phyloP scores from a whole-genome alignment of 805 yeast species.

The Candida cerambycidarum region DNA sequence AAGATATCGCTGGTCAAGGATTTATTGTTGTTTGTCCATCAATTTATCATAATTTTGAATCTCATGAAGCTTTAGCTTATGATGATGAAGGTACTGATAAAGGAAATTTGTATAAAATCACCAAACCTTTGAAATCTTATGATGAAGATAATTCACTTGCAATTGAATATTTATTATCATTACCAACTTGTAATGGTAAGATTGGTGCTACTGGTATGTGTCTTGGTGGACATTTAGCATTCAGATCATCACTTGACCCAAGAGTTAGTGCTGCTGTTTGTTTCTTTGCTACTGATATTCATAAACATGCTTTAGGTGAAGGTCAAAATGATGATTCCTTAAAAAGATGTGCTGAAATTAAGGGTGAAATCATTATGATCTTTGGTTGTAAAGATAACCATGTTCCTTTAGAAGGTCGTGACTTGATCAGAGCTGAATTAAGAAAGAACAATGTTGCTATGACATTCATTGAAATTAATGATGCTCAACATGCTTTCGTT shows the following conservation, averaged over 20 bases:
- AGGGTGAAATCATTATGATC: slow-evolving; percentile 62
- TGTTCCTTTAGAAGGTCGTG: slow-evolving; percentile 77
- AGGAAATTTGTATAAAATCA: slow-evolving; percentile 66
- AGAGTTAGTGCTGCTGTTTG: slow-evolving; percentile 68
- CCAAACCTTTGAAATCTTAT: slow-evolving; percentile 67
- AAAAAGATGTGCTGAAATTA: slow-evolving; percentile 52
- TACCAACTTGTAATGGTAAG: slow-evolving; percentile 67
- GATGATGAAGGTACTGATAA: slow-evolving; percentile 73
- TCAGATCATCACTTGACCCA: slow-evolving; percentile 62
- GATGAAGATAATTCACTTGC: slow-evolving; percentile 71
- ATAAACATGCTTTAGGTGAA: slow-evolving; percentile 62
- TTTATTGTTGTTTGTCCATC: slow-evolving; percentile 79
- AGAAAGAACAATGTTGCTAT: slow-evolving; percentile 60
- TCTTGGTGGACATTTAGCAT: slow-evolving; percentile 80
- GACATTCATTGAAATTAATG: slow-evolving; percentile 72
- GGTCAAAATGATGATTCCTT: slow-evolving; percentile 67
- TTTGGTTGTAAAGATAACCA: slow-evolving; percentile 80
- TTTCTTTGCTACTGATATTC: slow-evolving; percentile 81
- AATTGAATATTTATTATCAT: slow-evolving; percentile 56
- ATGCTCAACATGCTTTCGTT: slow-evolving; percentile 82
- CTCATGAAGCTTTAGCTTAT: slow-evolving; percentile 63
- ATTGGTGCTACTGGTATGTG: slow-evolving; percentile 89
- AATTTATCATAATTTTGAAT: slow-evolving; percentile 71
- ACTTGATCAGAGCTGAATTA: slow-evolving; percentile 60
- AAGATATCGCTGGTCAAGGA: slow-evolving; percentile 77